Percentiles rank a stretch among this genome's conserved stretches.
These are phyloP conservation scores for Silene noctiflora DNA, from an alignment of 179 eudicot genomes.

Conservation along the genomic window DNA sequence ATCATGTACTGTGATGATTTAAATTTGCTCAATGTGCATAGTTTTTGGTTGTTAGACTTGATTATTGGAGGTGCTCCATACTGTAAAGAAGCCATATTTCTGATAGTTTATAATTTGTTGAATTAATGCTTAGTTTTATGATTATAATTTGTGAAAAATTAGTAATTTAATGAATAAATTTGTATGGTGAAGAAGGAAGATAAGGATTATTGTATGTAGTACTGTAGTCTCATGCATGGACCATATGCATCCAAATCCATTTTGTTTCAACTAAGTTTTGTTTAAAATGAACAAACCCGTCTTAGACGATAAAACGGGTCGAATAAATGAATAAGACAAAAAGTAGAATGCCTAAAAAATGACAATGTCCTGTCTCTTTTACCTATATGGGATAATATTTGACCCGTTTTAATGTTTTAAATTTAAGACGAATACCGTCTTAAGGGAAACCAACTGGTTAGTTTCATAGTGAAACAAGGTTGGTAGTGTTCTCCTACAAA, in stretches of 20 bases:
- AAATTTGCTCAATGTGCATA: constrained; percentile 1
- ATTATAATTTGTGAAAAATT: background rate
- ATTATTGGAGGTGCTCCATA: constrained; percentile 17
- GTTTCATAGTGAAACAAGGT: background rate
- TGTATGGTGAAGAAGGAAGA: constrained; percentile 35
- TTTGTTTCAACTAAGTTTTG: too few relatives aligned
- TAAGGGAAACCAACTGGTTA: too few relatives aligned
- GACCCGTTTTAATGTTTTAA: too few relatives aligned
- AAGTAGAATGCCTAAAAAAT: too few relatives aligned
- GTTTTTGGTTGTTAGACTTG: constrained; percentile 16
- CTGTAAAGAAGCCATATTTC: constrained; percentile 25
- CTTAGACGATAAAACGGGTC: too few relatives aligned
- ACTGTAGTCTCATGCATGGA: background rate
- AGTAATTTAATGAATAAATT: background rate
- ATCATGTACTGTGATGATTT: constrained; percentile 2
- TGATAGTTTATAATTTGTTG: constrained; percentile 10
- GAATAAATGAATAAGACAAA: too few relatives aligned
- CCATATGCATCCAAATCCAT: constrained; percentile 1
- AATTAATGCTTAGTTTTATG: background rate
- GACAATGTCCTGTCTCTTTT: too few relatives aligned
- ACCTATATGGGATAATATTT: too few relatives aligned
- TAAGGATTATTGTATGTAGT: constrained; percentile 23
- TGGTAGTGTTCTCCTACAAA: too few relatives aligned
- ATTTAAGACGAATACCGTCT: too few relatives aligned
- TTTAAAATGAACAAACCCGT: too few relatives aligned